Percentiles rank a stretch among this genome's conserved stretches.
Conservation (phyloP, 2,329 filamentous ascomycete species). For the Periglandula ipomoeae region DNA sequence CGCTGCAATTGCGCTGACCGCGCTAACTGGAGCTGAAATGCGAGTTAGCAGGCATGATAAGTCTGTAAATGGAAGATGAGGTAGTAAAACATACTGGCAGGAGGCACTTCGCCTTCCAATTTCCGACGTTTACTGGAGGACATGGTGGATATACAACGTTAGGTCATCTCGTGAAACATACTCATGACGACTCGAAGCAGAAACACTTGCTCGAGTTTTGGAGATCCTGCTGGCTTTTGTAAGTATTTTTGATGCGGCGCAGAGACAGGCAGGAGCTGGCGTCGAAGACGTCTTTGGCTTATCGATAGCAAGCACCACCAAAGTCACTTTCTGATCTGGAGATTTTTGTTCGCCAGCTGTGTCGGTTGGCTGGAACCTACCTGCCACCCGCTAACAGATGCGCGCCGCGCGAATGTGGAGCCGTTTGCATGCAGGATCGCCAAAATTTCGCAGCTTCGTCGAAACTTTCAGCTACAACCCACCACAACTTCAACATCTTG, state of each 20-base stretch:
- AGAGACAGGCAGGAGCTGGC: background rate
- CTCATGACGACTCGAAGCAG: background rate
- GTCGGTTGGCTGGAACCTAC: background rate
- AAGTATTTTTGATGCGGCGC: background rate
- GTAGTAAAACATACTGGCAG: constrained; percentile 19
- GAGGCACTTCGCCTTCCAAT: constrained; percentile 19
- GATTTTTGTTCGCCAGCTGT: too few species aligned
- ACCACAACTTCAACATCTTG: background rate
- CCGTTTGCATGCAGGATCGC: background rate
- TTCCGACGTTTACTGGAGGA: constrained; percentile 26
- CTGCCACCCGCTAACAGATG: background rate
- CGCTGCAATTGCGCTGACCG: constrained; percentile 29
- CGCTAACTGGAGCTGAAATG: constrained; percentile 18
- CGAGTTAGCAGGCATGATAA: background rate
- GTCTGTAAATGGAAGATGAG: background rate
- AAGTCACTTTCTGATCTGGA: too few species aligned
- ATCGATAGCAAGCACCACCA: constrained; percentile 1
- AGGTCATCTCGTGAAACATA: background rate
- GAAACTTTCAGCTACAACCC: constrained; percentile 8
- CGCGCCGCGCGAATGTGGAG: constrained; percentile 6
- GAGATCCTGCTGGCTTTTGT: background rate
- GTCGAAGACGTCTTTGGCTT: background rate
- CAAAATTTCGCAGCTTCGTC: constrained; percentile 10
- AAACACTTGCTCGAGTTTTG: background rate
- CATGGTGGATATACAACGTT: constrained; percentile 7